Conservation (phyloP, 2,329 filamentous ascomycete genomes). For the Ascochyta viciae-villosae region DNA sequence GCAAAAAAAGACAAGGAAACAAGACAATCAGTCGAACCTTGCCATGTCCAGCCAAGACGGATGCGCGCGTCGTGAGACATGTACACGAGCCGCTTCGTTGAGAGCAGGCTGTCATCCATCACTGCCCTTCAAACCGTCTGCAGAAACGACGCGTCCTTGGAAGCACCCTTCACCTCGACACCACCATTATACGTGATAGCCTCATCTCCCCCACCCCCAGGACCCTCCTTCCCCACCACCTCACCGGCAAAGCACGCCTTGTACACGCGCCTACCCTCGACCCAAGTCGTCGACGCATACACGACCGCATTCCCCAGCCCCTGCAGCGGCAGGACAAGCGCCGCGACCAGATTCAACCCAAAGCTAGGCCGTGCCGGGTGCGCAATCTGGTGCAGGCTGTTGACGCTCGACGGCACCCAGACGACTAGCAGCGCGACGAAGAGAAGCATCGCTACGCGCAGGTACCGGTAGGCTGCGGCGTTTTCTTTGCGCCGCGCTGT, state of each 20-base stretch:
- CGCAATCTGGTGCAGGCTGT: constrained; percentile 75
- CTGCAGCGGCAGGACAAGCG: constrained; percentile 79
- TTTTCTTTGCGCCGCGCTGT: constrained; percentile 40
- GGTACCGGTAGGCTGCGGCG: constrained; percentile 70
- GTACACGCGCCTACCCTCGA: constrained; percentile 35
- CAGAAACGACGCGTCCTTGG: too few relatives aligned
- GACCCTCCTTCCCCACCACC: not conserved
- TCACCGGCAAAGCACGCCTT: constrained; percentile 16
- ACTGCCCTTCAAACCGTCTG: too few relatives aligned
- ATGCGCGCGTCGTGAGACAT: not conserved
- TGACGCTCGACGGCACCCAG: constrained; percentile 70
- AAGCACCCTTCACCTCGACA: too few relatives aligned
- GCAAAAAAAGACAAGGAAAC: not conserved
- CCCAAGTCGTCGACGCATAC: constrained; percentile 60
- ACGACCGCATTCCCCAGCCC: constrained; percentile 86
- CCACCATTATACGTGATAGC: constrained; percentile 12
- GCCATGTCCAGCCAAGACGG: not conserved
- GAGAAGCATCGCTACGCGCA: constrained; percentile 74
- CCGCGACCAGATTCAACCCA: constrained; percentile 71
- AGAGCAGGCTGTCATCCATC: too few relatives aligned
- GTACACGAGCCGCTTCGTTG: too few relatives aligned
- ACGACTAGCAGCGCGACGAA: constrained; percentile 75
- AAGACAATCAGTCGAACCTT: not conserved
- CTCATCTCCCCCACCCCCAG: constrained; percentile 5
- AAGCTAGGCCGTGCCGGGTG: constrained; percentile 58